Percentiles rank a stretch among this genome's conserved stretches.
These are phyloP conservation scores for Pulveroboletus sp. DNA, from an alignment of 1,284 basidiomycete genomes.

Conservation along the genomic window DNA sequence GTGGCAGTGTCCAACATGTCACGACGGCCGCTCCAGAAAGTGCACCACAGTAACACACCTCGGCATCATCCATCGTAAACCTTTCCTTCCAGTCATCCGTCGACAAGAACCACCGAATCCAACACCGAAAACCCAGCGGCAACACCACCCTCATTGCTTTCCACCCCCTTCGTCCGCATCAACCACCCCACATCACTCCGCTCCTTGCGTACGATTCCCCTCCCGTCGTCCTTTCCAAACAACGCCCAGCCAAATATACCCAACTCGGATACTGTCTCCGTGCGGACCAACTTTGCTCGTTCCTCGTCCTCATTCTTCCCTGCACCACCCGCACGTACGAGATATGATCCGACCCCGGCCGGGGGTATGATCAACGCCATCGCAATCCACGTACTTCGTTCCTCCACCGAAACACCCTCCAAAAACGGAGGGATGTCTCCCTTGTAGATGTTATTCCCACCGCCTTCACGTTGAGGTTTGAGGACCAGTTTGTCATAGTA, in stretches of 20 bases:
- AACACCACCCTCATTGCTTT: conserved; percentile 73
- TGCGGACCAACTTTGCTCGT: conserved; percentile 41
- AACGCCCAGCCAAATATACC: conserved; percentile 91
- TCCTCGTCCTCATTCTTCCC: conserved; percentile 9
- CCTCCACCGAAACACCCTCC: conserved; percentile 52
- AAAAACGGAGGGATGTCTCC: conserved; percentile 80
- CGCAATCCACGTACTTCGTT: conserved; percentile 85
- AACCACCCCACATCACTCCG: conserved; percentile 80
- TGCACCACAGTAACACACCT: too few species aligned
- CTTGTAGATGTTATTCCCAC: conserved; percentile 96
- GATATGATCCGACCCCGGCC: conserved; percentile 61
- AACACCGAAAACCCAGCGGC: conserved; percentile 73
- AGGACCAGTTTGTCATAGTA: conserved; percentile 70
- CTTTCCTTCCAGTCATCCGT: conserved; percentile 13
- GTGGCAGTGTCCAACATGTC: too few species aligned
- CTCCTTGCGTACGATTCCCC: conserved; percentile 25
- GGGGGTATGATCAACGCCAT: conserved; percentile 92
- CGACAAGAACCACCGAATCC: conserved; percentile 76
- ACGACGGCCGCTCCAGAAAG: too few species aligned
- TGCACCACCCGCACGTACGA: conserved; percentile 60
- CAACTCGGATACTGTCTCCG: conserved; percentile 86
- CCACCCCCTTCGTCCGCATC: conserved; percentile 89
- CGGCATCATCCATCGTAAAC: too few species aligned
- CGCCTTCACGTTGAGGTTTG: conserved; percentile 96
- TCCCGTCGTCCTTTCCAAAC: conserved; percentile 52